Evolutionary conservation across 2,329 filamentous ascomycete genomes (phyloP), one percentile per base, ranked within the genome.

Genomic region (Esteya vermicola): DNA sequence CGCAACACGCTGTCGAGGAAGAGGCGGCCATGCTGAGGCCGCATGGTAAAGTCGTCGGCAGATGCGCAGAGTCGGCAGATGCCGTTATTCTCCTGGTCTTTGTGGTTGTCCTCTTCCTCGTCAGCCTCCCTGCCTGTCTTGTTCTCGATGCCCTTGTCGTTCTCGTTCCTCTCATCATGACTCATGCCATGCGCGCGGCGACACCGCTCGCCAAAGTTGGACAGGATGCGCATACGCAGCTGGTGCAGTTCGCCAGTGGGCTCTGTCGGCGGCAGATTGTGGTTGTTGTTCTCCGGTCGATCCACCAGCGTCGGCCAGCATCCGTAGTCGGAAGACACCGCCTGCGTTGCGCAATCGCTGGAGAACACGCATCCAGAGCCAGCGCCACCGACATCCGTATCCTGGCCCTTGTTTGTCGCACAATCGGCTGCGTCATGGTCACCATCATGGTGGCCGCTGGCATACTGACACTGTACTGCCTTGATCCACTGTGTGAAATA

Each of bases 1-100:
- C 40, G 37, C 14, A 47, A 34, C 26, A 46, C 41, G 16, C 53
- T 7, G 20, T 46, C 42, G 2, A 46, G 36, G 8, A 46, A 44
- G 16, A 48, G 30, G 10, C 38, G 46, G 10, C 40, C 40, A 36
- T 48, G 46, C 36, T 46, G 40, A 16, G 35, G 22, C 7, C 37
- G 44, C 46, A 48, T 44, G 13, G 36, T 37, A n/a, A 48, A 46
- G 9, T 25, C 31, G 27, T 42, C 34, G 13, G 41, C 45, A 1
- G 4, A 23, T 0, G 21, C 25, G 27, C 43, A 45, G 21, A 23
- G 32, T 1, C 2, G 9, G 33, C 43, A 45, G 13, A 31, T 8
- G 9, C 9, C 5, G 38, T 20, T 2, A 4, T 6, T 9, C 16
- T 12, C 2, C 12, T 26, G 22, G 31, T 9, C 13, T 16, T 22